Conservation (phyloP, 805 yeast genomes). For the Ogataea nitratoaversa region DNA sequence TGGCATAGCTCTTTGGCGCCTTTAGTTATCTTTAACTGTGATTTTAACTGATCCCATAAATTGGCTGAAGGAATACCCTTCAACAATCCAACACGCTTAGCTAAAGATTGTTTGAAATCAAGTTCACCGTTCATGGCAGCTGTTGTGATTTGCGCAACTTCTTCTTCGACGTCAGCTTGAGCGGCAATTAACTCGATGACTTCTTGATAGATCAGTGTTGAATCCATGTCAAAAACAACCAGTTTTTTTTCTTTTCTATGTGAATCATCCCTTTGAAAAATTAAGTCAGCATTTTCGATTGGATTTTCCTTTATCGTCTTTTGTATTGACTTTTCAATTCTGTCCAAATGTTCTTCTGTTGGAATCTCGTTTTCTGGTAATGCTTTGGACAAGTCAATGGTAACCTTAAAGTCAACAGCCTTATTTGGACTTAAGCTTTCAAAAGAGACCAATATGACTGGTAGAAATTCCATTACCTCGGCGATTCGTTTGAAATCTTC, state of each 20-base stretch:
- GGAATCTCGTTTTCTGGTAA: conserved; percentile 1
- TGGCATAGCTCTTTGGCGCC: conserved; percentile 75
- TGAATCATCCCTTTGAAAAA: conserved; percentile 34
- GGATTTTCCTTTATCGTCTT: conserved; percentile 19
- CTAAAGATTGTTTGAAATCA: conserved; percentile 80
- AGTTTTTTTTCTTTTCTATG: conserved; percentile 44
- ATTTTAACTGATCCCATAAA: conserved; percentile 76
- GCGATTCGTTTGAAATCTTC: conserved; percentile 21
- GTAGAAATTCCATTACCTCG: conserved; percentile 25
- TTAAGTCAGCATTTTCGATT: conserved; percentile 35
- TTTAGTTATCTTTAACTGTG: conserved; percentile 67
- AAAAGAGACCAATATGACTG: conserved; percentile 27
- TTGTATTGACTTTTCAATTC: conserved; percentile 11
- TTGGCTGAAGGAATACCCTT: conserved; percentile 71
- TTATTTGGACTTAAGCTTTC: conserved; percentile 30
- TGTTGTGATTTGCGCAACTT: conserved; percentile 85
- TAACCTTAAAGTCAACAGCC: conserved; percentile 36
- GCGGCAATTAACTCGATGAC: conserved; percentile 95
- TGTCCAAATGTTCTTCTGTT: conserved; percentile 12
- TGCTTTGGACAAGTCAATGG: conserved; percentile 18
- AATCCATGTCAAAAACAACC: conserved; percentile 95
- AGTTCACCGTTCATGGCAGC: conserved; percentile 97
- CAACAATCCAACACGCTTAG: conserved; percentile 70
- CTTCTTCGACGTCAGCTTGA: conserved; percentile 81
- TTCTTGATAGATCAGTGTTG: conserved; percentile 92